Evolutionary conservation across 495 filamentous ascomycete species (phyloP).

Genomic region (Parathielavia appendiculata): DNA sequence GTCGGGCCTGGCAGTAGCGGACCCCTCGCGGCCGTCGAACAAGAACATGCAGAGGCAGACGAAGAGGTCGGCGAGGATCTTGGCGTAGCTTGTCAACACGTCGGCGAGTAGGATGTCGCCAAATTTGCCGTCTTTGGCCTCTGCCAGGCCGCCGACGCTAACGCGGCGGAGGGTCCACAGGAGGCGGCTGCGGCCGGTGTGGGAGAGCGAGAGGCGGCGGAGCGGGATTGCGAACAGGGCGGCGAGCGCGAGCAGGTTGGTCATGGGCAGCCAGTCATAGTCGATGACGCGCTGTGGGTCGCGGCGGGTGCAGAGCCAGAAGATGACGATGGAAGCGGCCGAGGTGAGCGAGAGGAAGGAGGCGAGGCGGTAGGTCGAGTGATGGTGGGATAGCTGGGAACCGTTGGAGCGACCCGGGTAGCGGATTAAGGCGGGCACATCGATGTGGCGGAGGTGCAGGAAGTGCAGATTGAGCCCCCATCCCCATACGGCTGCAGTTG

Average conservation of each 20-base stretch:
- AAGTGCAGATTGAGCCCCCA: conserved; percentile 86
- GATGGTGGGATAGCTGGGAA: conserved; percentile 65
- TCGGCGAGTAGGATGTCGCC: conserved; percentile 93
- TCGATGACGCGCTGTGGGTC: conserved; percentile 58
- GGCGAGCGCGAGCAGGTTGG: conserved; percentile 65
- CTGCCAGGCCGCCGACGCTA: conserved; percentile 71
- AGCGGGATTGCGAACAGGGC: conserved; percentile 67
- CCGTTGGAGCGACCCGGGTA: conserved; percentile 65
- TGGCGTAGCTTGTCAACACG: conserved; percentile 89
- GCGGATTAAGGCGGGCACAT: conserved; percentile 72
- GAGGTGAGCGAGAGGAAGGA: conserved; percentile 66
- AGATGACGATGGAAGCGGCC: conserved; percentile 62
- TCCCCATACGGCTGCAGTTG: conserved; percentile 71
- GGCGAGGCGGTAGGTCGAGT: conserved; percentile 77
- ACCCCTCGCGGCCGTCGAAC: conserved; percentile 53
- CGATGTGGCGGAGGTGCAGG: conserved; percentile 66
- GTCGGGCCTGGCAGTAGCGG: conserved; percentile 74
- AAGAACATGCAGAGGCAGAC: conserved; percentile 89
- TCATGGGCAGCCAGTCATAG: conserved; percentile 77
- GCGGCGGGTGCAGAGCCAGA: conserved; percentile 76
- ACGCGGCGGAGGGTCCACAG: conserved; percentile 67
- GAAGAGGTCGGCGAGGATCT: conserved; percentile 84
- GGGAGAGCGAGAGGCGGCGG: conserved; percentile 55
- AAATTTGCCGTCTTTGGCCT: conserved; percentile 78
- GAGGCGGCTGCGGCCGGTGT: conserved; percentile 68